Base-by-base conservation (phyloP, 768 basidiomycete genomes). In the Aureoboletus auriporus region DNA sequence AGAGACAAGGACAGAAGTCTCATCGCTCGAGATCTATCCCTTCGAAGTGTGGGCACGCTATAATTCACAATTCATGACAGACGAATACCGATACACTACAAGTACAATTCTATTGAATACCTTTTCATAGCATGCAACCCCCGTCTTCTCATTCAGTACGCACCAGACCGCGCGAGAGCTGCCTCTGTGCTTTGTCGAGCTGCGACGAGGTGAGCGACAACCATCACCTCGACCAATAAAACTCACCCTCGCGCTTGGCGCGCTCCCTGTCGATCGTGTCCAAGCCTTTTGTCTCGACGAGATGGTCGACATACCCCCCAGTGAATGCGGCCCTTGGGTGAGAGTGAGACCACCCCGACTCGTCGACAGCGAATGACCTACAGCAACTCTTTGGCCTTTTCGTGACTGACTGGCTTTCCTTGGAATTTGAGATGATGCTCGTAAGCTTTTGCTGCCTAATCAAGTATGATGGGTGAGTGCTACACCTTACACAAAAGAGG, bases 1-100 rank as follows among this genome's bases (percentile, higher is more conserved):
- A 71, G 75, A 40, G 93, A 95, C 58, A 87, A 86, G 65, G 89
- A 83, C 49, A 76, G 89, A 38, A 84, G 77, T 60, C 69, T 73
- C 7, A 75, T 95, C 3, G 69, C 87, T 44, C 86, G 78, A 59
- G 90, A 95, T 60, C 67, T 93, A 35, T 75, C 81, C 42, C 73
- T 96, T 40, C 75, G 71, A 46, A 91, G 84, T 52, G 75, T 95
- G 7, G 78, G 73, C 48, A 78, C 69, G 46, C 66, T 96, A 35
- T 95, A 50, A 56, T 33, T 13, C 26, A 13, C 44, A 23, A 23
- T 23, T 23, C 20, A 23, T 37, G 8, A 12, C 31, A 46, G 23
- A 44, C 46, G 40, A 23, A 51, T 47, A 52, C 46, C 17, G 43
- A 58, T 61, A 55, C 59, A 54, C n/a, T 40, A 46, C 40, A 23